Percentiles rank a stretch among this genome's conserved stretches.
phyloP scores from a whole-genome alignment of 306 rosid species.

The Trichosanthes cucumerina region DNA sequence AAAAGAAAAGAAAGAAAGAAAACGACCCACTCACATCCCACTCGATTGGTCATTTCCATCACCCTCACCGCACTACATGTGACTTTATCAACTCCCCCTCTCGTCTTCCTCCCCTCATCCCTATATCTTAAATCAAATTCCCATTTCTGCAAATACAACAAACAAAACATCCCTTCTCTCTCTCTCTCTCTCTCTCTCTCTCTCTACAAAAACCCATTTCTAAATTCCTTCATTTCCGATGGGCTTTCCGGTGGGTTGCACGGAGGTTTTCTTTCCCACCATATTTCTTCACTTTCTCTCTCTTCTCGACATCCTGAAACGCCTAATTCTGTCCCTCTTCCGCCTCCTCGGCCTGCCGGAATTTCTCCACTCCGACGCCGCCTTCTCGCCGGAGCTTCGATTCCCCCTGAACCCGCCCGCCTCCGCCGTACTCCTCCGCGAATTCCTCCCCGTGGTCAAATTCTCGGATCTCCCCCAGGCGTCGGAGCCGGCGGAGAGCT shows the following conservation, averaged over 20 bases:
- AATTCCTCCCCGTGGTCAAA: conserved; percentile 48
- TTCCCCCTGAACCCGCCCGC: conserved; percentile 29
- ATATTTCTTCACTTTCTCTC: conserved; percentile 49
- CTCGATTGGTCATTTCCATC: conserved; percentile 1
- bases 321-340: conserved; percentile 42
- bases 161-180: not conserved
- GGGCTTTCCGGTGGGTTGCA: conserved; percentile 81
- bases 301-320: conserved; percentile 47
- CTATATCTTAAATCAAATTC: not conserved
- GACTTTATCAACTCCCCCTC: not conserved
- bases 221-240: conserved; percentile 8
- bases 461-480: conserved; percentile 22
- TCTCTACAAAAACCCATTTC: not conserved
- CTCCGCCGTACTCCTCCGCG: conserved; percentile 55
- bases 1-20: not conserved
- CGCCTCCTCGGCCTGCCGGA: conserved; percentile 57
- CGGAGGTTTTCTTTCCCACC: conserved; percentile 55
- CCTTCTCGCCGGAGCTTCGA: conserved; percentile 31
- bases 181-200: conserved; percentile 25
- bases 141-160: not conserved
- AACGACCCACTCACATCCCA: not conserved
- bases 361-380: conserved; percentile 39
- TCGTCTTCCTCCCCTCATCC: not conserved
- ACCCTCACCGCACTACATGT: not conserved
- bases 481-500: conserved; percentile 29